Conservation (phyloP, 202 grass and related monocot species). For the Panicum virgatum region DNA sequence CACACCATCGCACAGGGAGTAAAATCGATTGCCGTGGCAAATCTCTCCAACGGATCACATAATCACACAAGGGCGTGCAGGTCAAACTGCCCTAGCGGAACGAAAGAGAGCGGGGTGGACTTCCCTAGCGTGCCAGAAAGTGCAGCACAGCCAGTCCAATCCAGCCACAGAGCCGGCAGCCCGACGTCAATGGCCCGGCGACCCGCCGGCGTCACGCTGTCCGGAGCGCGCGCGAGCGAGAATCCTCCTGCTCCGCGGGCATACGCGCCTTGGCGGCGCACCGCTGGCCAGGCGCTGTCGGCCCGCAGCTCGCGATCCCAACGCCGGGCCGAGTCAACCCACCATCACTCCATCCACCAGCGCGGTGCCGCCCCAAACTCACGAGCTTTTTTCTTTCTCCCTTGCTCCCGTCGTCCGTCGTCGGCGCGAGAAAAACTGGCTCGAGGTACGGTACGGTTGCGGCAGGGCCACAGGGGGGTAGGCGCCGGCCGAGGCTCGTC, state of each 20-base stretch:
- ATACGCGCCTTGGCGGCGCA: not conserved
- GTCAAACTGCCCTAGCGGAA: not conserved
- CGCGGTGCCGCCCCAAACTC: not conserved
- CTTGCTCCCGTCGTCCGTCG: not conserved
- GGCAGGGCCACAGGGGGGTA: not conserved
- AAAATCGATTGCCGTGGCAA: too few species aligned
- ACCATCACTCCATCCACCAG: not conserved
- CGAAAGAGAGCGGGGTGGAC: not conserved
- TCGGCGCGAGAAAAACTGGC: not conserved
- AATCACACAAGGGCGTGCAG: too few species aligned
- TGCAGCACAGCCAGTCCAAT: not conserved
- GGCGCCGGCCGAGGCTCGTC: conserved; percentile 12
- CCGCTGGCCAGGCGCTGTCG: not conserved
- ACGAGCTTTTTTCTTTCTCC: not conserved
- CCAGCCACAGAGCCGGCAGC: not conserved
- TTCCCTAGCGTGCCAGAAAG: not conserved
- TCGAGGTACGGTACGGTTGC: not conserved
- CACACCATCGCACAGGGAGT: too few species aligned
- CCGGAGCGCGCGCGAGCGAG: not conserved
- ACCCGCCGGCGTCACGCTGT: conserved; percentile 1
- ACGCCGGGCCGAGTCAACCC: not conserved
- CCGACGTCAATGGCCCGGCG: conserved; percentile 16
- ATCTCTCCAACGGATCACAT: too few species aligned
- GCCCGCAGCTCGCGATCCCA: not conserved
- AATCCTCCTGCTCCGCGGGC: not conserved